Evolutionary conservation across 805 yeast genomes (phyloP), one percentile per base, ranked within the genome.

Genomic region (Ogataea degrootiae): DNA sequence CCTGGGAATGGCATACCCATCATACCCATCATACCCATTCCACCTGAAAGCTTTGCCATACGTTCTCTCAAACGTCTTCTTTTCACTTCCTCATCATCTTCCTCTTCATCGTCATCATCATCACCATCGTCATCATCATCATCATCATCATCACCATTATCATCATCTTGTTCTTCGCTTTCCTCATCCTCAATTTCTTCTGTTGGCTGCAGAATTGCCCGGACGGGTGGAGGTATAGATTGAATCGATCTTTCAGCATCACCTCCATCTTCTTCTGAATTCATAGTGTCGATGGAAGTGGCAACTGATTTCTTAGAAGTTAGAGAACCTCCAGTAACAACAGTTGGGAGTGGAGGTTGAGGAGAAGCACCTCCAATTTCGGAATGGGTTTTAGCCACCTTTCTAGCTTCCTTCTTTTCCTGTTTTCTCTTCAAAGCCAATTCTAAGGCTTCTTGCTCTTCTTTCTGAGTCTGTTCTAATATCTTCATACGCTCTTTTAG

Each of bases 41-140:
- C 90, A 19, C 96, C 96, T 0, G 97, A 86, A 17, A 92, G 76
- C 58, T 84, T 87, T n/a, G 99, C 98, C 97, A 92, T 92, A 51
- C 97, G 79, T 53, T 87, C 97, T 19, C 95, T 83, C 45, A 92
- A 72, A 6, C 84, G 87, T 42, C 84, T 77, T 57, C 94, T 78
- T 47, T 85, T 79, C 5, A 83, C 73, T 52, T 86, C 94, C 60
- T 87, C 95, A 39, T 80, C 86, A 3, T 74, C 80, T 1, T 71
- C 80, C 0, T 71, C 80, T 0, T 72, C 82, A 0, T 69, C 80
- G 0, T 70, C 77, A 2, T 68, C 76, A 4, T 72, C 82, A 2
- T 71, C 79, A 2, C 74, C 77, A 3, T 69, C 77, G 0, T 60
- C 68, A 2, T 57, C 65, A 1, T 46, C 59, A 5, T 41, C 52